Conservation (phyloP, 352 stramenopile genomes). For the Pythium folliculosum region DNA sequence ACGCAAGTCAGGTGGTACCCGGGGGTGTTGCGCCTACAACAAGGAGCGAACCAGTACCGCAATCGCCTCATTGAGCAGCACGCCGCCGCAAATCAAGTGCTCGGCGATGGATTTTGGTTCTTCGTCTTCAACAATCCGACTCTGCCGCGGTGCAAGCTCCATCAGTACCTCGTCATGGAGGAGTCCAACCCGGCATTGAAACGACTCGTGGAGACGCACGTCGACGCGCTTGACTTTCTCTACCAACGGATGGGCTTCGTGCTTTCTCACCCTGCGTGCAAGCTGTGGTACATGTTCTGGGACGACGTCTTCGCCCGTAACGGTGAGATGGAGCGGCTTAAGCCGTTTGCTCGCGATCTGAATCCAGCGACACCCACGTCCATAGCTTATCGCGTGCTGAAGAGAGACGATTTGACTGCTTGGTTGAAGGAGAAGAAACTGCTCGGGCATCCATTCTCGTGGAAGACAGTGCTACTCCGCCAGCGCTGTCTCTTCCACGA, state of each 20-base stretch:
- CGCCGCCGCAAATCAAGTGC: constrained; percentile 27
- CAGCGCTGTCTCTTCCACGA: constrained; percentile 31
- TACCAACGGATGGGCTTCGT: constrained; percentile 39
- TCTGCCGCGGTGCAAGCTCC: constrained; percentile 28
- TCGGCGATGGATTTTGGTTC: constrained; percentile 51
- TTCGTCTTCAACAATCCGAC: constrained; percentile 46
- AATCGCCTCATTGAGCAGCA: constrained; percentile 27
- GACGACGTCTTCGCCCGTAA: constrained; percentile 47
- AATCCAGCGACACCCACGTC: constrained; percentile 30
- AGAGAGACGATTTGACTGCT: constrained; percentile 29
- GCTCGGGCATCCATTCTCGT: constrained; percentile 13
- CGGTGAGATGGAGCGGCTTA: constrained; percentile 34
- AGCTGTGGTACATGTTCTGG: constrained; percentile 55
- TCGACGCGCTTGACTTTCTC: constrained; percentile 34
- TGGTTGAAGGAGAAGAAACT: constrained; percentile 30
- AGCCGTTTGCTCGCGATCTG: constrained; percentile 24
- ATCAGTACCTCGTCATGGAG: constrained; percentile 30
- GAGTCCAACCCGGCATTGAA: constrained; percentile 34
- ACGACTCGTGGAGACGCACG: constrained; percentile 24
- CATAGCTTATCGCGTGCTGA: constrained; percentile 42
- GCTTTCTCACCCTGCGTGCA: constrained; percentile 32
- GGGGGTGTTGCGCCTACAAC: constrained; percentile 19
- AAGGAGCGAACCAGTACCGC: constrained; percentile 33
- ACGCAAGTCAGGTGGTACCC: constrained; percentile 24
- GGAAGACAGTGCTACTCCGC: constrained; percentile 15